These are phyloP conservation scores for Aureobasidium sp. DNA, from an alignment of 2,329 filamentous ascomycete genomes.

Conservation along the genomic window DNA sequence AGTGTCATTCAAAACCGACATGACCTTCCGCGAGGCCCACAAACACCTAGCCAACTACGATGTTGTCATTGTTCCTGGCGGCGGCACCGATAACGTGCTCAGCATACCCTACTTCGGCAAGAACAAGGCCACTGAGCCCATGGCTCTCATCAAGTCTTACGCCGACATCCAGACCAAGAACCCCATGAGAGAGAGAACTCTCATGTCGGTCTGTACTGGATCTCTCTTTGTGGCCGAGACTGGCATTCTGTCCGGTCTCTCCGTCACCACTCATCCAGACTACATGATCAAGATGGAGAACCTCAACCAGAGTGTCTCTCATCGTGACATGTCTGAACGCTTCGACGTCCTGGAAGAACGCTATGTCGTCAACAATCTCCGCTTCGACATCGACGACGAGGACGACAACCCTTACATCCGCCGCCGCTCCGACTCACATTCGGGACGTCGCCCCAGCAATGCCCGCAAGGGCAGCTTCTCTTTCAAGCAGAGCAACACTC, in stretches of 20 bases:
- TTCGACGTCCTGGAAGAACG: conserved; percentile 78
- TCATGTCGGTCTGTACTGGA: conserved; percentile 74
- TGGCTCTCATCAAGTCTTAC: conserved; percentile 67
- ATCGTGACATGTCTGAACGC: conserved; percentile 63
- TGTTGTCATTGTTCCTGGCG: conserved; percentile 70
- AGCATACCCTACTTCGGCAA: conserved; percentile 33
- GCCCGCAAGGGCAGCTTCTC: conserved; percentile 75
- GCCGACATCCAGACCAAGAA: conserved; percentile 74
- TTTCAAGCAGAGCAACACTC: conserved; percentile 64
- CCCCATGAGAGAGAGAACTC: conserved; percentile 69
- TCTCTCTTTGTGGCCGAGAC: conserved; percentile 68
- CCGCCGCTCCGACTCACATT: conserved; percentile 26
- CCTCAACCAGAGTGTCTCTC: conserved; percentile 66
- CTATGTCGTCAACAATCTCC: conserved; percentile 86
- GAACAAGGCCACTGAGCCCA: conserved; percentile 56
- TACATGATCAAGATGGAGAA: conserved; percentile 75
- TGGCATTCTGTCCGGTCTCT: conserved; percentile 70
- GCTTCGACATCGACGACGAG: conserved; percentile 72
- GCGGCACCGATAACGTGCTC: conserved; percentile 56
- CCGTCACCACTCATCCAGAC: conserved; percentile 77
- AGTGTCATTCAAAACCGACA: conserved; percentile 64
- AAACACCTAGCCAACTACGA: conserved; percentile 68
- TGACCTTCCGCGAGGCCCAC: conserved; percentile 71
- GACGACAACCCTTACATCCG: conserved; percentile 76
- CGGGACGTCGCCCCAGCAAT: conserved; percentile 34